Base-by-base conservation (phyloP, 352 stramenopile genomes). In the Globisporangium iwayamae region DNA sequence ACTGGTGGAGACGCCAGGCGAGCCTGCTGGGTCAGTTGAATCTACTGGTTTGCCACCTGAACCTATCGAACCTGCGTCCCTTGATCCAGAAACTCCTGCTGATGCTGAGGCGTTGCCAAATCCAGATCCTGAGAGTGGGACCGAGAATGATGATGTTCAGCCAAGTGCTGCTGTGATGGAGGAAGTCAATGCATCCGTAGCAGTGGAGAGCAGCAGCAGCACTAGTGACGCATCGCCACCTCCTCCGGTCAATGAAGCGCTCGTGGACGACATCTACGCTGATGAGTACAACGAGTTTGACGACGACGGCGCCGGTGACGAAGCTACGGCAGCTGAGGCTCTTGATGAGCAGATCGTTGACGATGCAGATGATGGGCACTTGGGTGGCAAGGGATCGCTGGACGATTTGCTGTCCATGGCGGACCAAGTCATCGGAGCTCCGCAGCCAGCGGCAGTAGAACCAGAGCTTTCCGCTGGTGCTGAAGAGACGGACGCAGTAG, bases 221-320 rank as follows among this genome's bases (percentile, higher is more conserved):
- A 16, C 16, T 34, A 13, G 55, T 30, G 16, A 56, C 20, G 48
- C 41, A 11, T 57, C 63, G 4, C 48, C 25, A 13, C 25, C 4
- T 57, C 47, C 68, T 11, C 13, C 34, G 9, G 52, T 30, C 58
- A 54, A 43, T 38, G 18, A 16, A 5, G 51, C 60, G 1, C 52
- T 53, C 36, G 63, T 67, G 4, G 77, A 87, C 67, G 76, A 75
- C 43, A 71, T 90, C 63, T 90, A 88, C 46, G 77, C 68, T 8
- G 81, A 88, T 57, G 69, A 73, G 32, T 82, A 80, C 51, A 75
- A 68, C 20, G 79, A 90, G 46, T 88, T 88, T 63, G 79, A 89
- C 1, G 78, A 79, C 18, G 60, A 57, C 20, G 70, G 60, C 41
- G 73, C 72, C 8, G 77, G 78, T 43, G 75, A 86, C 41, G 67